phyloP scores from a whole-genome alignment of 257 asterid species.

The Fraxinus cuspidata region DNA sequence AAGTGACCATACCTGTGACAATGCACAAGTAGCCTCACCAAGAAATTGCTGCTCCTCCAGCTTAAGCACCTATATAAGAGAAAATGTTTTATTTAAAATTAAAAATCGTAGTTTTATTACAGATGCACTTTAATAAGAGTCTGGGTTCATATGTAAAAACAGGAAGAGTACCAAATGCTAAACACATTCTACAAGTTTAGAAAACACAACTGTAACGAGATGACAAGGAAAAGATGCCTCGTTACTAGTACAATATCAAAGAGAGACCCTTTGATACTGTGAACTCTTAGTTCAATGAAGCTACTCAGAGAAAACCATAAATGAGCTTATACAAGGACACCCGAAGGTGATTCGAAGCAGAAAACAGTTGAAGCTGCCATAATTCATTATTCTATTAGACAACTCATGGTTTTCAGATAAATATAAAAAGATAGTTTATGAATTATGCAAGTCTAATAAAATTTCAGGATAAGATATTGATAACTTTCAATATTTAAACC shows the following conservation, averaged over 20 bases:
- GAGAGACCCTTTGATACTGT: neutral
- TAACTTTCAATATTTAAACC: neutral
- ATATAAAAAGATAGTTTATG: neutral
- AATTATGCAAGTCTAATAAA: neutral
- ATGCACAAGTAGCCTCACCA: slow-evolving; percentile 83
- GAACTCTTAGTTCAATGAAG: slow-evolving; percentile 3
- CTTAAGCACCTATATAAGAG: slow-evolving; percentile 51
- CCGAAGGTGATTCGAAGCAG: neutral
- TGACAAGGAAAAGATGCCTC: neutral
- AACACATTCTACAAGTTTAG: neutral
- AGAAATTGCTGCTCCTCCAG: slow-evolving; percentile 97
- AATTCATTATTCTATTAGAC: neutral
- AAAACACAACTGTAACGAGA: neutral
- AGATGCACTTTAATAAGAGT: slow-evolving; percentile 15
- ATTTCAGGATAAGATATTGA: neutral
- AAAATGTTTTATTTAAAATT: slow-evolving; percentile 11
- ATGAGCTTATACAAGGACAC: neutral
- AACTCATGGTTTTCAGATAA: neutral
- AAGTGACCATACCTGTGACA: slow-evolving; percentile 71
- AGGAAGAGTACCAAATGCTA: slow-evolving; percentile 1
- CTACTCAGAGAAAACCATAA: neutral
- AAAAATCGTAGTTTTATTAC: neutral
- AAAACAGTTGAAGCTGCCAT: neutral
- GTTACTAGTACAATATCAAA: neutral
- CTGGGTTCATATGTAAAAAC: slow-evolving; percentile 26